Percentiles rank a stretch among this genome's conserved stretches.
These are phyloP conservation scores for Cephaloascus fragrans DNA, from an alignment of 805 yeast genomes.

Conservation along the genomic window DNA sequence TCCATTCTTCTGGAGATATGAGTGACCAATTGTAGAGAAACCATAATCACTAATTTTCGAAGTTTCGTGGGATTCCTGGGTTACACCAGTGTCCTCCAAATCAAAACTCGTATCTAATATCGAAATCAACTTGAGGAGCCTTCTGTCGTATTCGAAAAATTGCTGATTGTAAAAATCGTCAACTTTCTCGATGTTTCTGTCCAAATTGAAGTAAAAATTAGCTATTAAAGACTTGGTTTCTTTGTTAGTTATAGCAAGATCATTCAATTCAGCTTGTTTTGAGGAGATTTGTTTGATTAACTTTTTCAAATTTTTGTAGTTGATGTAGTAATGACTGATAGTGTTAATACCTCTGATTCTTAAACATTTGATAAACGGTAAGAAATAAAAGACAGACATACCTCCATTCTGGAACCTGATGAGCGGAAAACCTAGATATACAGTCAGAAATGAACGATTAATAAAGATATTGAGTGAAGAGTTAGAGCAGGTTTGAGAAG, in stretches of 20 bases:
- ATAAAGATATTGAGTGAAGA: too few species aligned
- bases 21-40: neutral
- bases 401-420: constrained; percentile 92
- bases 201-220: constrained; percentile 67
- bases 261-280: constrained; percentile 23
- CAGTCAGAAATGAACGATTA: too few species aligned
- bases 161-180: constrained; percentile 71
- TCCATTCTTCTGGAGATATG: neutral
- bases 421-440: constrained; percentile 36
- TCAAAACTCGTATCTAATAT: constrained; percentile 1
- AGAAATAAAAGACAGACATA: neutral
- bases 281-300: constrained; percentile 56
- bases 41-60: neutral
- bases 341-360: neutral
- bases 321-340: constrained; percentile 55
- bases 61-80: neutral
- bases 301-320: constrained; percentile 77
- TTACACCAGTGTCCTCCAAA: neutral
- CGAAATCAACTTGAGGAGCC: constrained; percentile 41
- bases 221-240: constrained; percentile 40
- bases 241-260: constrained; percentile 22
- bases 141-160: constrained; percentile 62
- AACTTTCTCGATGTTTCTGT: constrained; percentile 73
- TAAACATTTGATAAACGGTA: neutral
- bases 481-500: too few species aligned